Evolutionary conservation across 345 rosid genomes (phyloP).

Genomic region (Linum usitatissimum): DNA sequence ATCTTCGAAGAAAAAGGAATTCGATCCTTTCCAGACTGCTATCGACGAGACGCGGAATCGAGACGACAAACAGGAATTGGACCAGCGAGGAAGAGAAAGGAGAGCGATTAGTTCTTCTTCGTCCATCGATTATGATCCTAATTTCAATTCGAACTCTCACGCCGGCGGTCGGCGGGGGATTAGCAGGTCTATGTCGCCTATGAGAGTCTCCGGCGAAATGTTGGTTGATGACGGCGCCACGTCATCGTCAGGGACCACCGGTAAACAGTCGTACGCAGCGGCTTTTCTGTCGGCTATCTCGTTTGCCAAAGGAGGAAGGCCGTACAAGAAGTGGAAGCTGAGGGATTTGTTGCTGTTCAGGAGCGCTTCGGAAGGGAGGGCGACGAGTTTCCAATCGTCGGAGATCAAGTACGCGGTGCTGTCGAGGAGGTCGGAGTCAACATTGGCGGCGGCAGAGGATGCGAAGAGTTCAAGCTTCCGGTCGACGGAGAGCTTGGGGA

Average conservation of each 20-base stretch:
- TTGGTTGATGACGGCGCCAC: constrained; percentile 15
- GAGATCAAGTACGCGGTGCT: constrained; percentile 35
- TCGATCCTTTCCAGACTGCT: constrained; percentile 29
- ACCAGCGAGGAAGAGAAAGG: neutral
- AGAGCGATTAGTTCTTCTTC: constrained; percentile 11
- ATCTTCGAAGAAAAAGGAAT: constrained; percentile 11
- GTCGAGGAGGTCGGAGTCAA: constrained; percentile 27
- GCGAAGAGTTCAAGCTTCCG: constrained; percentile 43
- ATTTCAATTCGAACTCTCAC: constrained; percentile 20
- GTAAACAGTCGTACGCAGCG: constrained; percentile 9
- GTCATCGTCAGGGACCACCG: neutral
- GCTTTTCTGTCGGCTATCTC: constrained; percentile 26
- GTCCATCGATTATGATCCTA: constrained; percentile 22
- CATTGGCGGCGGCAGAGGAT: constrained; percentile 24
- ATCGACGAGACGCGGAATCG: constrained; percentile 25
- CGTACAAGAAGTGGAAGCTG: constrained; percentile 65
- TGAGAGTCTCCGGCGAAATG: constrained; percentile 56
- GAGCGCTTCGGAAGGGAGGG: constrained; percentile 88
- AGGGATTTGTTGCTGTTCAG: constrained; percentile 69
- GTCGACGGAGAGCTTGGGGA: constrained; percentile 42
- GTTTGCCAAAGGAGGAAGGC: constrained; percentile 29
- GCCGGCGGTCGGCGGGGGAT: constrained; percentile 35
- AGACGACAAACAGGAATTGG: neutral
- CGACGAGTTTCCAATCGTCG: constrained; percentile 33
- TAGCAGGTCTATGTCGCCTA: constrained; percentile 66